Evolutionary conservation across 225 moss, liverwort and hornwort genomes (phyloP).

Genomic region (Pseudoscleropodium purum): DNA sequence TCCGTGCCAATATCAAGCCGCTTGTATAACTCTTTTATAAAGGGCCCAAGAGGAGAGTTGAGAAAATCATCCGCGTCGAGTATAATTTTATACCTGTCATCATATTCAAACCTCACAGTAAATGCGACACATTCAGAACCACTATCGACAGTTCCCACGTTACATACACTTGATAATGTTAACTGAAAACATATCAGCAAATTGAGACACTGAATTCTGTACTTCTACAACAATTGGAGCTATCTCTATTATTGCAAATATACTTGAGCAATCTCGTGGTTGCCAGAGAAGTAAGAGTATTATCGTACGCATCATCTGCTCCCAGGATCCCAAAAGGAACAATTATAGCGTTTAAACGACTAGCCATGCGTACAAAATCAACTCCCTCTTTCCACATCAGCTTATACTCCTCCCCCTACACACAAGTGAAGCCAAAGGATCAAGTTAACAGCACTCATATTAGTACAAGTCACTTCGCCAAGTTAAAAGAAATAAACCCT

Average conservation of each 20-base stretch:
- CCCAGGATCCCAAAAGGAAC: conserved; percentile 85
- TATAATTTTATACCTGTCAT: conserved; percentile 59
- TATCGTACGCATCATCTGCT: conserved; percentile 89
- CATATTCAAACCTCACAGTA: not conserved
- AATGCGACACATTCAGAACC: not conserved
- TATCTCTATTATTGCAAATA: not conserved
- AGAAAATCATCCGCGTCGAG: conserved; percentile 53
- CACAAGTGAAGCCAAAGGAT: not conserved
- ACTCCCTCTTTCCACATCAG: conserved; percentile 75
- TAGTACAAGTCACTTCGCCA: not conserved
- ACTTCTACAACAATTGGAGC: not conserved
- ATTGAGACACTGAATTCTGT: not conserved
- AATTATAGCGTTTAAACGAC: conserved; percentile 75
- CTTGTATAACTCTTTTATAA: conserved; percentile 40
- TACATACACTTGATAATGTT: not conserved
- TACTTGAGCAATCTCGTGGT: not conserved
- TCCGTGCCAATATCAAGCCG: conserved; percentile 43
- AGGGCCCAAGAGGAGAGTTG: conserved; percentile 53
- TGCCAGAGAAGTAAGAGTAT: not conserved
- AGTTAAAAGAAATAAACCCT: not conserved
- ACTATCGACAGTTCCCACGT: not conserved
- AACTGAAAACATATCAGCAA: not conserved
- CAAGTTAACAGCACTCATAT: not conserved
- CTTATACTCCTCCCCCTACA: conserved; percentile 87
- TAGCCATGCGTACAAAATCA: conserved; percentile 96